Evolutionary conservation across 805 yeast genomes (phyloP), one percentile per base, ranked within the genome.

Genomic region (Candida oleophila): DNA sequence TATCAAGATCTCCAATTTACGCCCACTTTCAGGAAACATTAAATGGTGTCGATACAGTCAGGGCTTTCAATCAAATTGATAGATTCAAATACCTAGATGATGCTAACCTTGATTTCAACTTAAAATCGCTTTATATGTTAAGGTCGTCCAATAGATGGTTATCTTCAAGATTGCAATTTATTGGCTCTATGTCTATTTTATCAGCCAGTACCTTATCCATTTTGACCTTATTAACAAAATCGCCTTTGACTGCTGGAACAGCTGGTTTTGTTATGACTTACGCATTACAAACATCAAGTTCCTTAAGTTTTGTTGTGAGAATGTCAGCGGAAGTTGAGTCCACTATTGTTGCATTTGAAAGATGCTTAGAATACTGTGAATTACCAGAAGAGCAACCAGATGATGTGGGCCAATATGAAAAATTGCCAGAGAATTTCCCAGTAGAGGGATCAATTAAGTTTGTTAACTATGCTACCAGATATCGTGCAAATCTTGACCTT

Each of bases 1-100:
- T 82, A 19, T 76, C 92, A 3, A 76, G 80, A 56, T 80, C 88
- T 47, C 96, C 96, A 2, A 81, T 89, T 15, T 86, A 79, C 69
- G 86, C 96, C 0, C 89, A 86, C 54, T 75, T 90, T 51, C 91
- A 87, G 59, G 97, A 90, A 59, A 82, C 90, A 2, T 66, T 90
- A 42, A 77, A 76, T 28, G 97, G 97, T 11, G 79, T 85, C 19
- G 81, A 82, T 41, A 90, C 95, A 1, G 82, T 90, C 46, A 73
- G 85, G 41, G 96, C 96, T 0, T 91, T 77, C 57, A 70, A 75
- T n/a, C 95, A 89, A 52, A 65, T 65, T 22, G 74, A 70, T 3
- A 72, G 95, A 47, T 90, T 89, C 64, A 68, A 70, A 20, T 77
- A 64, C 57, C 73, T 80, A 47, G 85, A 84, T 60, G 61, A 66